These are phyloP conservation scores for Pneumocystis murina DNA, from an alignment of 1,139 yeast species.

Conservation along the genomic window DNA sequence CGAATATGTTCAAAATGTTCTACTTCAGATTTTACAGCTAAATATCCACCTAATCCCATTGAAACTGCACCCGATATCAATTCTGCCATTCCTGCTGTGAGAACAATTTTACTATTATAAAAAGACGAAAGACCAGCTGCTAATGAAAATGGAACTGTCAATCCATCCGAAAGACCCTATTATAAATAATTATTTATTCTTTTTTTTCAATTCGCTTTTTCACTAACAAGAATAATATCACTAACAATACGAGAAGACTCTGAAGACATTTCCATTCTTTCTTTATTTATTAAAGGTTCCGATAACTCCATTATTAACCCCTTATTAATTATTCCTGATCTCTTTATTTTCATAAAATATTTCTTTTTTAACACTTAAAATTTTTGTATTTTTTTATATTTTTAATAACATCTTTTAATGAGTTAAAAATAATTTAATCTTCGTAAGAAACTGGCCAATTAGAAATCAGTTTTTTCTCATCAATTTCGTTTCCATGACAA, in stretches of 20 bases:
- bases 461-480: background rate
- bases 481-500: background rate
- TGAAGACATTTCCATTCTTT: background rate
- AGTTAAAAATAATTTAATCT: too few relatives aligned
- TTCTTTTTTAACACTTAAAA: background rate
- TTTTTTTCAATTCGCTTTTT: conserved; percentile 29
- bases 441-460: background rate
- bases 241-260: background rate
- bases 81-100: conserved; percentile 78
- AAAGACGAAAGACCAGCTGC: conserved; percentile 68
- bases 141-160: conserved; percentile 72
- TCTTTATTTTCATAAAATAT: background rate
- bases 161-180: conserved; percentile 67
- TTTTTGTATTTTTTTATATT: background rate
- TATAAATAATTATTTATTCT: conserved; percentile 66
- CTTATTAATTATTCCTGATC: background rate
- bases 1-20: conserved; percentile 49
- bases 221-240: background rate
- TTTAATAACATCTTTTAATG: background rate
- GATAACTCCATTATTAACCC: background rate
- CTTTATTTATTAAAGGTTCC: background rate
- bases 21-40: conserved; percentile 62
- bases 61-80: conserved; percentile 72
- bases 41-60: conserved; percentile 72
- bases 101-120: conserved; percentile 58